These are phyloP conservation scores for Termitomyces sp. DNA, from an alignment of 768 basidiomycete species.

Conservation along the genomic window DNA sequence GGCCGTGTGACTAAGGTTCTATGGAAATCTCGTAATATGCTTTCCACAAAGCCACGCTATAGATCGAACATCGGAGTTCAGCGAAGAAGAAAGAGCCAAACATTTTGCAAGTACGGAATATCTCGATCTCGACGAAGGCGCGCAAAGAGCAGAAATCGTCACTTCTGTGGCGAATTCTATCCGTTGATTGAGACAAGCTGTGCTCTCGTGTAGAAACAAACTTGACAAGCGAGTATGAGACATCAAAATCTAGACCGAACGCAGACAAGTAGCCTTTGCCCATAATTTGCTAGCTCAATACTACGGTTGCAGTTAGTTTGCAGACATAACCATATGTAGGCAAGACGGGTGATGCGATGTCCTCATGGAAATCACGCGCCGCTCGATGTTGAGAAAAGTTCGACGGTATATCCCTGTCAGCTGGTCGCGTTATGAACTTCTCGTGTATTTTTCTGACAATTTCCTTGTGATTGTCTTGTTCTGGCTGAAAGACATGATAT, in stretches of 20 bases:
- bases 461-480: background rate
- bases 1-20: background rate
- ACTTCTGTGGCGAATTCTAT: background rate
- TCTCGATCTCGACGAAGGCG: background rate
- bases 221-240: background rate
- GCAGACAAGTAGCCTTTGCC: background rate
- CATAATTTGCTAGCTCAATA: background rate
- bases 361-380: background rate
- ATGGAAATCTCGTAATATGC: background rate
- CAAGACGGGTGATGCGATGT: background rate
- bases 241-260: background rate
- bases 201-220: background rate
- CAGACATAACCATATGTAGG: background rate
- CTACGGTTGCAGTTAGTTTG: background rate
- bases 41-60: background rate
- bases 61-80: background rate
- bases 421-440: background rate
- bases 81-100: background rate
- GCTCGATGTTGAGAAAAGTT: background rate
- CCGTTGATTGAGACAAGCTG: background rate
- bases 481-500: background rate
- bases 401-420: background rate
- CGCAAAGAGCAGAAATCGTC: background rate
- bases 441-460: background rate
- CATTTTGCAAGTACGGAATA: background rate